Evolutionary conservation across 805 yeast species (phyloP).

Genomic region (Candida sakaeoensis): DNA sequence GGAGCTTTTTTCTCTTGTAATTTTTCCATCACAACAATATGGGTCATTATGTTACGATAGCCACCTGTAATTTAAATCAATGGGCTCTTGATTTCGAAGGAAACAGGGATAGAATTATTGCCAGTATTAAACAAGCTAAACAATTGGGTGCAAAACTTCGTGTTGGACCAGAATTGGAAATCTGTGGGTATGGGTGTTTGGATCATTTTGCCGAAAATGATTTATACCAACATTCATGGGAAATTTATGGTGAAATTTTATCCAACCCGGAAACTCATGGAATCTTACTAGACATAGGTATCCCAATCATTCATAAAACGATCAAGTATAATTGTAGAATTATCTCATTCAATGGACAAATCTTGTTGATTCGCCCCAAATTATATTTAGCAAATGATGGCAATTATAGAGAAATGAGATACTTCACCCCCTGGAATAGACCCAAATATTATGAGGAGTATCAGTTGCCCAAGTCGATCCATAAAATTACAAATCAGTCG

Average conservation of each 20-base stretch:
- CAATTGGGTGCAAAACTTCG: slow-evolving; percentile 70
- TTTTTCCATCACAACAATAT: slow-evolving; percentile 38
- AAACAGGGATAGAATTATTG: slow-evolving; percentile 84
- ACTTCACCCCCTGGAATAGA: slow-evolving; percentile 91
- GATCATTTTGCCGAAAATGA: slow-evolving; percentile 95
- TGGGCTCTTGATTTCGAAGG: slow-evolving; percentile 99
- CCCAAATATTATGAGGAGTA: slow-evolving; percentile 71
- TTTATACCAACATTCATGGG: slow-evolving; percentile 89
- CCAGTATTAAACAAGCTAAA: slow-evolving; percentile 77
- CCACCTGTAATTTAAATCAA: slow-evolving; percentile 94
- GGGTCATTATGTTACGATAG: slow-evolving; percentile 85
- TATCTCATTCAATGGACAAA: slow-evolving; percentile 72
- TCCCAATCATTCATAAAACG: slow-evolving; percentile 87
- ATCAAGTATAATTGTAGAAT: slow-evolving; percentile 91
- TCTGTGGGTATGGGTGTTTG: slow-evolving; percentile 90
- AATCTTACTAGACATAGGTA: slow-evolving; percentile 84
- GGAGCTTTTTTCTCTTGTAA: neutral
- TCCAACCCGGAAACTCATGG: slow-evolving; percentile 65
- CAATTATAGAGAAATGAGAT: slow-evolving; percentile 95
- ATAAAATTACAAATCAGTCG: slow-evolving; percentile 60
- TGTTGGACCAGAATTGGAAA: slow-evolving; percentile 95
- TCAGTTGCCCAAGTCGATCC: slow-evolving; percentile 67
- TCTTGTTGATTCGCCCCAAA: slow-evolving; percentile 87
- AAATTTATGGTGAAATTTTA: slow-evolving; percentile 79
- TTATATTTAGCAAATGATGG: slow-evolving; percentile 95